A percentile compares a stretch with the other conserved stretches of the same genome.
Conservation (phyloP, 75 land plant species). For the Ceratopteris richardii region DNA sequence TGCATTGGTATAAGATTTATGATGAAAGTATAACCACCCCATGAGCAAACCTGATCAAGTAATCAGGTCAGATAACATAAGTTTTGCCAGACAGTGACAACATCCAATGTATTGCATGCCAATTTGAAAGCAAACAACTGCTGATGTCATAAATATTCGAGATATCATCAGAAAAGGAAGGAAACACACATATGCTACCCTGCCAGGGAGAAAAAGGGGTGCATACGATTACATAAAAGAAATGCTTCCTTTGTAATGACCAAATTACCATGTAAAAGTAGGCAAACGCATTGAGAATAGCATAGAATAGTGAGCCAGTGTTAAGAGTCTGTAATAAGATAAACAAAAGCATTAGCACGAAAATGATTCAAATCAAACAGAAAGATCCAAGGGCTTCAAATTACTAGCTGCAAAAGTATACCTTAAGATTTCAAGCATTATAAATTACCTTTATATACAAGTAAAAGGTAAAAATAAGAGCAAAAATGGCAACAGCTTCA, state of each 20-base stretch:
- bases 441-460: slow-evolving; percentile 78
- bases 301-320: slow-evolving; percentile 99
- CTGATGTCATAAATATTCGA: too few species aligned
- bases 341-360: not conserved
- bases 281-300: slow-evolving; percentile 84
- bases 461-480: slow-evolving; percentile 91
- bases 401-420: not conserved
- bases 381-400: not conserved
- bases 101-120: too few species aligned
- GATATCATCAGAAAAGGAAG: too few species aligned
- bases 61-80: too few species aligned
- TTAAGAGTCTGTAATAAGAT: slow-evolving; percentile 72
- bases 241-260: too few species aligned
- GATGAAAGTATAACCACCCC: slow-evolving; percentile 99
- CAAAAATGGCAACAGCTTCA: slow-evolving; percentile 99
- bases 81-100: too few species aligned
- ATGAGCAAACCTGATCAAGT: slow-evolving; percentile 99
- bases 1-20: slow-evolving; percentile 99
- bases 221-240: too few species aligned
- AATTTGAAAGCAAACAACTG: too few species aligned
- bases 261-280: slow-evolving; percentile 94
- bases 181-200: too few species aligned
- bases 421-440: not conserved
- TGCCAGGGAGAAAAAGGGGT: too few species aligned
- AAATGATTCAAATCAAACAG: not conserved